phyloP scores from a whole-genome alignment of 352 stramenopile species.

The Pythium oligandrum region DNA sequence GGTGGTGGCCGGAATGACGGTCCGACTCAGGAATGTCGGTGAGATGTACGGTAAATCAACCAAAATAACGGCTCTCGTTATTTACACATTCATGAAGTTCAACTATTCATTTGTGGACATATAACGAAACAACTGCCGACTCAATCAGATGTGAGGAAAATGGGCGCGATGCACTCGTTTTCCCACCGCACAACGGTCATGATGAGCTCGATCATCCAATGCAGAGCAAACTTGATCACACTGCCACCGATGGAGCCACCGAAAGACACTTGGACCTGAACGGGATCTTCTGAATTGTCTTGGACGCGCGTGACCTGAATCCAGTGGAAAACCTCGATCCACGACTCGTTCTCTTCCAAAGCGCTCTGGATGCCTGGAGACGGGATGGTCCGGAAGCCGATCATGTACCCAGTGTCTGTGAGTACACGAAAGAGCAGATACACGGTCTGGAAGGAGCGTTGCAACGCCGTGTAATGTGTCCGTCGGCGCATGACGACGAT shows the following conservation, averaged over 20 bases:
- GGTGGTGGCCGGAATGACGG: constrained; percentile 1
- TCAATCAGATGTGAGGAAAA: constrained; percentile 27
- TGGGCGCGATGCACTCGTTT: constrained; percentile 43
- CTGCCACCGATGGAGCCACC: constrained; percentile 48
- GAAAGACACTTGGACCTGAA: constrained; percentile 35
- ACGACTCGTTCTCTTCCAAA: constrained; percentile 40
- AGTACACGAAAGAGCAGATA: constrained; percentile 65
- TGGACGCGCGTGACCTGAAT: constrained; percentile 28
- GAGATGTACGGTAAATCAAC: too few species aligned
- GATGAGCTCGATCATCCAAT: constrained; percentile 79
- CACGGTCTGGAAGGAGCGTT: constrained; percentile 56
- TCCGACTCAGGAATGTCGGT: not conserved
- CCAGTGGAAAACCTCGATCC: constrained; percentile 73
- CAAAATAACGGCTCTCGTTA: too few species aligned
- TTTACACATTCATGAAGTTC: too few species aligned
- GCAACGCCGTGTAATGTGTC: constrained; percentile 47
- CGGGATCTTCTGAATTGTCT: not conserved
- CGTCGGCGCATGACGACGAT: constrained; percentile 49
- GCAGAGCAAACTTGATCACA: constrained; percentile 54
- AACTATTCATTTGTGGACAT: too few species aligned
- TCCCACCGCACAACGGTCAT: constrained; percentile 71
- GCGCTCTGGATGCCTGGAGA: constrained; percentile 39
- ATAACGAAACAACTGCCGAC: too few species aligned
- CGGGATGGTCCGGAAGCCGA: constrained; percentile 67
- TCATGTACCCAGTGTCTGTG: constrained; percentile 41